Evolutionary conservation across 352 stramenopile genomes (phyloP), one percentile per base, ranked within the genome.

Genomic region (Phytopythium cucurbitacearum): DNA sequence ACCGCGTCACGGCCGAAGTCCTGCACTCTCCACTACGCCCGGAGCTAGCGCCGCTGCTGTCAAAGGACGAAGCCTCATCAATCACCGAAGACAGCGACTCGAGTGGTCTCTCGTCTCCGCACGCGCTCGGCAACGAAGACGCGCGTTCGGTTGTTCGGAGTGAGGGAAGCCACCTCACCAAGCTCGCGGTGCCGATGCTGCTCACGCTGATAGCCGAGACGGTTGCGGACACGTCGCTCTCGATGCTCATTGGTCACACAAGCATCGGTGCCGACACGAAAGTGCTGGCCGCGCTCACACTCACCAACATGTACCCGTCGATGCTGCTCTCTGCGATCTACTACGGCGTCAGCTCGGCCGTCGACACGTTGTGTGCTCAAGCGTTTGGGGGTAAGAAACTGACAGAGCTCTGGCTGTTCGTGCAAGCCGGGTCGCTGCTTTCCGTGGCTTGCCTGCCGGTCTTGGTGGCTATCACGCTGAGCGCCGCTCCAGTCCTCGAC

Each of bases 381-480:
- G 62, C 65, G 3, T 69, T 67, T 40, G 68, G 71, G 5, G 67
- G 56, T 12, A 69, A 70, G 39, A 57, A 62, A 13, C 43, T 62
- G 13, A 13, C 40, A 7, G 67, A 81, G 53, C 28, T 78, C 5
- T 76, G 71, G 34, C 46, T 81, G 5, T 76, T 71, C 46, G 60
- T 57, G 0, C 71, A 81, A 46, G 68, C 67, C 0, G 68, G 59
- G 0, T 39, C 73, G 11, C 4, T 81, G 1, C 37, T 59, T 4
- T 48, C 33, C 7, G 35, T 41, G 38, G 45, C 40, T n/a, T 58
- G 36, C 34, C 2, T 67, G 13, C 56, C 63, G 12, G 11, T 58
- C 1, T 35, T 69, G 0, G 33, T 45, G 35, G 15, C 8, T 16
- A 39, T 57, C 11, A 48, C 44, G 15, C 28, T 51, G 35, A 46